phyloP scores from a whole-genome alignment of 2,329 filamentous ascomycete species.

The Fusarium xylarioides region DNA sequence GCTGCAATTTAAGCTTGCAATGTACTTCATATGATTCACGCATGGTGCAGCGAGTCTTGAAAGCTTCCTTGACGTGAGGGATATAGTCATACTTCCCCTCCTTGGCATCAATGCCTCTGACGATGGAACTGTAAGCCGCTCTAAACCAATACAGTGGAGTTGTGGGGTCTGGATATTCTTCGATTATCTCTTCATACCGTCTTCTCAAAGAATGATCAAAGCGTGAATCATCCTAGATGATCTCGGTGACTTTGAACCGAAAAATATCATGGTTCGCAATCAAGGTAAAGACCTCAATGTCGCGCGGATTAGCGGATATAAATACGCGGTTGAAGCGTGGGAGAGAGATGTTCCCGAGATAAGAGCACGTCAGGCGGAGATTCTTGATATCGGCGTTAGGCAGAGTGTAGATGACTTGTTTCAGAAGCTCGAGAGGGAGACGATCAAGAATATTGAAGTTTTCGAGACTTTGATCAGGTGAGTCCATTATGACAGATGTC shows the following conservation, averaged over 20 bases:
- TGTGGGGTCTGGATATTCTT: not conserved
- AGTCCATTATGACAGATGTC: fast-evolving
- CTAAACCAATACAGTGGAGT: not conserved
- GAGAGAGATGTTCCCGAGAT: not conserved
- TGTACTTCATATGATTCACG: conserved; percentile 43
- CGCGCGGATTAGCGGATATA: conserved; percentile 23
- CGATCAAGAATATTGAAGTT: not conserved
- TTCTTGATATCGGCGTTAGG: conserved; percentile 12
- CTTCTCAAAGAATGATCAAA: not conserved
- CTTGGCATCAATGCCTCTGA: fast-evolving
- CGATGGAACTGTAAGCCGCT: fast-evolving
- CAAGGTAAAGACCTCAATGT: conserved; percentile 28
- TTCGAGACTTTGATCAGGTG: fast-evolving
- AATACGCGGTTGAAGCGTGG: conserved; percentile 12
- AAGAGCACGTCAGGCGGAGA: conserved; percentile 5
- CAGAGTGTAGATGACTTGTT: not conserved
- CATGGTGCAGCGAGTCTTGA: not conserved
- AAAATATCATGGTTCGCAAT: conserved; percentile 23
- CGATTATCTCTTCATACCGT: fast-evolving
- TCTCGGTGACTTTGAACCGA: conserved; percentile 9
- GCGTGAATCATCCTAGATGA: conserved; percentile 35
- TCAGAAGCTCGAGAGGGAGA: not conserved
- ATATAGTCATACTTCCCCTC: fast-evolving
- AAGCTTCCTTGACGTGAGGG: not conserved
- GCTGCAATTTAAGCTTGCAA: conserved; percentile 46